Base-by-base conservation (phyloP, 768 basidiomycete genomes). In the Pulveroboletus sp. region DNA sequence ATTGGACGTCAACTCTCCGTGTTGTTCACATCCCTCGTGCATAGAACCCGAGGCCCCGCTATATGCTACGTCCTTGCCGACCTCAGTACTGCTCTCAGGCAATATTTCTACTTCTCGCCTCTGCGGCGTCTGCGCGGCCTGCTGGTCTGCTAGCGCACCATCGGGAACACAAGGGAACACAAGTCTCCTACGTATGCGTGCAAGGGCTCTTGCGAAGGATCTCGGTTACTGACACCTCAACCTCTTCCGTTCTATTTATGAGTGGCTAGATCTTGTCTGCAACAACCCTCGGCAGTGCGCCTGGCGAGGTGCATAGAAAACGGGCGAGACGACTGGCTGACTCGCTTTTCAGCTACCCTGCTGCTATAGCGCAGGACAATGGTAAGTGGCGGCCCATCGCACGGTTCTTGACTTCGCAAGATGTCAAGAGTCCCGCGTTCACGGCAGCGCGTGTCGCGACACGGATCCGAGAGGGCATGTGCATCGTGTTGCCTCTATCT, bases 91-190 rank as follows among this genome's bases (percentile, higher is more conserved):
- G 33, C 58, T 82, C 33, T 73, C 55, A 62, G 74, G 8, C 79
- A 81, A 57, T 21, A 21, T 21, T 21, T 21, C 21, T 61, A 57
- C 50, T 63, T 64, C 39, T 81, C 78, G 0, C 79, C 78, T 9
- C 73, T 80, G 8, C 71, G 68, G n/a, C 53, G 50, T 31, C 74
- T 83, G 24, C 69, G 65, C 1, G 73, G 78, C 6, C 80, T 80
- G 10, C 70, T n/a, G 73, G 78, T 5, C 80, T 80, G 73, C 2
- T 3, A 73, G 68, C 11, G 67, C 65, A 0, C 77, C 78, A 0
- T 77, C 54, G 80, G 79, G 4, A 77, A 81, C 63, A 62, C 76
- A 80, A 63, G 82, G 84, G 59, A 82, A 81, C 62, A 80, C 64
- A 10, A 63, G 72, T 40, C 70, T 80, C 50, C 58, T 81, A 73